These are phyloP conservation scores for Sistotremastrum niveocremeum DNA, from an alignment of 768 basidiomycete genomes.

Conservation along the genomic window DNA sequence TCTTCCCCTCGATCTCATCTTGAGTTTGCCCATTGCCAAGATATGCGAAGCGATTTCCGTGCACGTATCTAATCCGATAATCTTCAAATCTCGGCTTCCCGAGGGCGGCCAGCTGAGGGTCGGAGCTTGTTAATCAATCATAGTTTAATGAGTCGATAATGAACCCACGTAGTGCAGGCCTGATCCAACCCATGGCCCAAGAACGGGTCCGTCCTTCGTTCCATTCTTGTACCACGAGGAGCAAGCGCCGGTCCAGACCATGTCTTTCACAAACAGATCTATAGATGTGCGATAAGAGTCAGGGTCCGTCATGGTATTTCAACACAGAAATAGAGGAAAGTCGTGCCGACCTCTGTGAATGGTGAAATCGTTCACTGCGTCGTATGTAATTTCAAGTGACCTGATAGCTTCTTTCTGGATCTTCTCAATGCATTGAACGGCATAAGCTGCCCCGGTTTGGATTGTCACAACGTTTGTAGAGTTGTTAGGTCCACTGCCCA, in stretches of 20 bases:
- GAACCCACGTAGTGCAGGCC: constrained; percentile 5
- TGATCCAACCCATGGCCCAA: constrained; percentile 16
- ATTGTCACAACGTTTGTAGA: constrained; percentile 7
- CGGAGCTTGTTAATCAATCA: neutral
- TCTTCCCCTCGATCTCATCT: constrained; percentile 5
- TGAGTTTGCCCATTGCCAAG: constrained; percentile 16
- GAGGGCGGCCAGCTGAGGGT: constrained; percentile 6
- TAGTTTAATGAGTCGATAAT: neutral
- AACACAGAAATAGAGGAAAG: neutral
- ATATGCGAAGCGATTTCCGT: constrained; percentile 13
- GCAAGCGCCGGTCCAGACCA: constrained; percentile 14
- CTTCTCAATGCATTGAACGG: constrained; percentile 13
- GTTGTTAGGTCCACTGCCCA: too few species aligned
- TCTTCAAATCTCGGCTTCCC: constrained; percentile 18
- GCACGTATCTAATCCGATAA: constrained; percentile 9
- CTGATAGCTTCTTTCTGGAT: constrained; percentile 17
- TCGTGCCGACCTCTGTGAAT: constrained; percentile 10
- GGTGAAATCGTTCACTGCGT: constrained; percentile 17
- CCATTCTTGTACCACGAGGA: constrained; percentile 16
- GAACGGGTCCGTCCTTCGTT: constrained; percentile 14
- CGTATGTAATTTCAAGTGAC: constrained; percentile 14
- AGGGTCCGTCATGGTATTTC: neutral
- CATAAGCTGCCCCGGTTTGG: constrained; percentile 16
- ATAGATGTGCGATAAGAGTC: neutral
- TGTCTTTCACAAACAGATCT: neutral